These are phyloP conservation scores for Microcyclospora tardicrescens DNA, from an alignment of 2,329 filamentous ascomycete genomes.

Conservation along the genomic window DNA sequence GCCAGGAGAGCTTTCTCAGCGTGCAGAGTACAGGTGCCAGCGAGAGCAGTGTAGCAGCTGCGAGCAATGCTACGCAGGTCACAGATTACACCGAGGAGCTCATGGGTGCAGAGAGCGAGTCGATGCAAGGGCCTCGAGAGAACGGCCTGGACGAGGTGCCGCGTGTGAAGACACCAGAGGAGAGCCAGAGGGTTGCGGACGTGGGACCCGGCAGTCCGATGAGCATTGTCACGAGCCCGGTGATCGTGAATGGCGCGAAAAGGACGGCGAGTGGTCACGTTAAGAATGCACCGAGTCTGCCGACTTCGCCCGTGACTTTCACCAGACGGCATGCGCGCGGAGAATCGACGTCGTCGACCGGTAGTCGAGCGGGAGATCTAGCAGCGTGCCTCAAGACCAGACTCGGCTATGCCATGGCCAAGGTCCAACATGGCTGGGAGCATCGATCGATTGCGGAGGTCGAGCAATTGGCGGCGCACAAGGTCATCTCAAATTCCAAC, in stretches of 20 bases:
- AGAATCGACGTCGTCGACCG: slow-evolving; percentile 53
- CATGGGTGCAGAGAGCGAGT: slow-evolving; percentile 1
- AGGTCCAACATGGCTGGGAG: slow-evolving; percentile 84
- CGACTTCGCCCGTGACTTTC: slow-evolving; percentile 16
- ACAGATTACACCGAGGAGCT: slow-evolving; percentile 15
- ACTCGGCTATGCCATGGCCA: slow-evolving; percentile 85
- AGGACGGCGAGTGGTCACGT: slow-evolving; percentile 64
- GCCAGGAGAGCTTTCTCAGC: slow-evolving; percentile 18
- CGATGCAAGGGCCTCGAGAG: slow-evolving; percentile 4
- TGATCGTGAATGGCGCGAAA: slow-evolving; percentile 44
- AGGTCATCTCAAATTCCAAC: slow-evolving; percentile 24
- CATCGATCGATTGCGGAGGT: slow-evolving; percentile 64
- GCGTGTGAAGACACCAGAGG: slow-evolving; percentile 9
- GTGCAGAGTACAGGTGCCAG: slow-evolving; percentile 9
- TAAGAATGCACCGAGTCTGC: slow-evolving; percentile 43
- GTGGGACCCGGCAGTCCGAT: slow-evolving; percentile 24
- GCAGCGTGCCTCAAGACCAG: slow-evolving; percentile 70
- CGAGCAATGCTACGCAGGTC: slow-evolving; percentile 18
- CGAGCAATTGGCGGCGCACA: slow-evolving; percentile 59
- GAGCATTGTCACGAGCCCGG: slow-evolving; percentile 27
- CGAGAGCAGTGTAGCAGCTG: slow-evolving; percentile 14
- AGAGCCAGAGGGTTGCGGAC: slow-evolving; percentile 1
- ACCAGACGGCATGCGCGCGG: slow-evolving; percentile 50
- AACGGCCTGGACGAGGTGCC: slow-evolving; percentile 7
- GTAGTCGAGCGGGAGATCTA: slow-evolving; percentile 69